Percentiles rank a stretch among this genome's conserved stretches.
Conservation (phyloP, 2,329 filamentous ascomycete species). For the Metarhizium rileyi region DNA sequence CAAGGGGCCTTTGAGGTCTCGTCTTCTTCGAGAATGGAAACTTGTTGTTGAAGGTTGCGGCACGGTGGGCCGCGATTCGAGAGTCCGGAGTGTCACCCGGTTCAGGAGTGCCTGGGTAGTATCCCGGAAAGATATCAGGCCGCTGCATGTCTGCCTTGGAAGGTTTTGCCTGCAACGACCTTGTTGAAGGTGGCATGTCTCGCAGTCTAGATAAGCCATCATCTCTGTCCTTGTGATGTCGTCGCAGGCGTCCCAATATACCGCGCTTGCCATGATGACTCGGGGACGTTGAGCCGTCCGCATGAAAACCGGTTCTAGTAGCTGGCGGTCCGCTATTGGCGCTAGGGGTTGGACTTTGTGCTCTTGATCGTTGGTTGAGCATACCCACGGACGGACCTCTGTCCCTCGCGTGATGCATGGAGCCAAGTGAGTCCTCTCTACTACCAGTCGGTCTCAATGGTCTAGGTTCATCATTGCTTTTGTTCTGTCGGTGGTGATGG, state of each 20-base stretch:
- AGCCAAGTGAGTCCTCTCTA: conserved; percentile 54
- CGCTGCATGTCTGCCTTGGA: conserved; percentile 38
- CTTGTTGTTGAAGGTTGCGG: conserved; percentile 50
- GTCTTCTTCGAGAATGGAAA: conserved; percentile 52
- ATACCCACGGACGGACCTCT: conserved; percentile 35
- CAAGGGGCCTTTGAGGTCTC: conserved; percentile 34
- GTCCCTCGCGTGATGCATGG: conserved; percentile 39
- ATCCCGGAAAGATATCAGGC: conserved; percentile 25
- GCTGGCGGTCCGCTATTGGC: conserved; percentile 47
- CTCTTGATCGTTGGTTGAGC: conserved; percentile 46
- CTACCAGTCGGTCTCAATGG: conserved; percentile 62
- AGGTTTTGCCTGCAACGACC: conserved; percentile 40
- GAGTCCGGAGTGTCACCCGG: conserved; percentile 21
- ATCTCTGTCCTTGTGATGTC: conserved; percentile 44
- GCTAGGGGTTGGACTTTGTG: conserved; percentile 76
- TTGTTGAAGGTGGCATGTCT: conserved; percentile 42
- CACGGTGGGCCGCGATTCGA: conserved; percentile 22
- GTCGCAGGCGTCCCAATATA: conserved; percentile 39
- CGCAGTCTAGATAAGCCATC: conserved; percentile 34
- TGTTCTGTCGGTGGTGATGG: conserved; percentile 58
- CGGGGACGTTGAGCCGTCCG: conserved; percentile 51
- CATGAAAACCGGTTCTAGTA: conserved; percentile 34
- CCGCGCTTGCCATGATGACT: conserved; percentile 41
- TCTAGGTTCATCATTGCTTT: conserved; percentile 56
- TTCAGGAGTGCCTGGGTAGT: conserved; percentile 19